A percentile compares a stretch with the other conserved stretches of the same genome.
phyloP scores from a whole-genome alignment of 257 asterid species.

The Fraxinus pennsylvanica region DNA sequence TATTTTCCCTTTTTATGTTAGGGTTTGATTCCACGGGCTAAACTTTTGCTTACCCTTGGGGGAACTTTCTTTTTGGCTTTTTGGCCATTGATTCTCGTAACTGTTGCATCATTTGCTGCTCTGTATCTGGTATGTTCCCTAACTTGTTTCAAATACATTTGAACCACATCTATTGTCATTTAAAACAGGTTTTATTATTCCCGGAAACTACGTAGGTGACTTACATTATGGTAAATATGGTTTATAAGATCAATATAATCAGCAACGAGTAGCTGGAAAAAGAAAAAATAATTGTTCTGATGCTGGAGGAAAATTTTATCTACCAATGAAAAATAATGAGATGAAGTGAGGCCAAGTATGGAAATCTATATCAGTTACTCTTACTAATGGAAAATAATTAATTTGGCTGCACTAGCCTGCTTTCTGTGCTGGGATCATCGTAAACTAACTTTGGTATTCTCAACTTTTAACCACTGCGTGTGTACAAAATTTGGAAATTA shows the following conservation, averaged over 20 bases:
- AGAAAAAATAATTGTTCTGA: not conserved
- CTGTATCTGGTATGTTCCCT: conserved; percentile 68
- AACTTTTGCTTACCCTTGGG: conserved; percentile 81
- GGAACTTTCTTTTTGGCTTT: conserved; percentile 84
- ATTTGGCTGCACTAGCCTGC: not conserved
- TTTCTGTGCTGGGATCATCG: not conserved
- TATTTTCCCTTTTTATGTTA: conserved; percentile 26
- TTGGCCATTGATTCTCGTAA: conserved; percentile 81
- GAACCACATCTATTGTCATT: conserved; percentile 1
- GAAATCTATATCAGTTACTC: not conserved
- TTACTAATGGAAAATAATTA: not conserved
- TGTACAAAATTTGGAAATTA: too few species aligned
- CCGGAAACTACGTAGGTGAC: not conserved
- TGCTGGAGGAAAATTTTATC: not conserved
- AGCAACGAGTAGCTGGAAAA: not conserved
- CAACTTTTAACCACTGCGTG: too few species aligned
- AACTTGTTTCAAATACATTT: conserved; percentile 9
- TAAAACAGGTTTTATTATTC: not conserved
- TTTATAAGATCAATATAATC: not conserved
- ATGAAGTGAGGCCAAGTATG: not conserved
- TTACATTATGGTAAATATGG: not conserved
- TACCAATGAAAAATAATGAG: not conserved
- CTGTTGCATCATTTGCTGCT: conserved; percentile 60
- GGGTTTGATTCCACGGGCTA: conserved; percentile 96
- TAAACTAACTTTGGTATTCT: too few species aligned